phyloP scores from a whole-genome alignment of 805 yeast species.

The Metschnikowia cerradonensis region DNA sequence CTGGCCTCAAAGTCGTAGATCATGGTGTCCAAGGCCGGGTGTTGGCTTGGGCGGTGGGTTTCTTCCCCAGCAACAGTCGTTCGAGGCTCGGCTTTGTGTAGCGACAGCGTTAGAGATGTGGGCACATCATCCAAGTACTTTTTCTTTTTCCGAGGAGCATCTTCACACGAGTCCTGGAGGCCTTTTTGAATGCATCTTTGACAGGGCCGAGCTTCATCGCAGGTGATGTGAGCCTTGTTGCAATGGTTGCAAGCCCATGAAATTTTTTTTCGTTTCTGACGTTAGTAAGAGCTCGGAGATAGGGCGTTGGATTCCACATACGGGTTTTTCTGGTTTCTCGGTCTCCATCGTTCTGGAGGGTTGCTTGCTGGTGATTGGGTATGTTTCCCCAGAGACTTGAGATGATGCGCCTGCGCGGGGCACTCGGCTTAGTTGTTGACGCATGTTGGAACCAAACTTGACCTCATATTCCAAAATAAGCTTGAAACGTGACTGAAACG shows the following conservation, averaged over 20 bases:
- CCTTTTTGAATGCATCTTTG: conserved; percentile 71
- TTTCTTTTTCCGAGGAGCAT: conserved; percentile 84
- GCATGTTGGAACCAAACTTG: not conserved
- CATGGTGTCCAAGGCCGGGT: not conserved
- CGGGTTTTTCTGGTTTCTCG: conserved; percentile 3
- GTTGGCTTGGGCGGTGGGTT: not conserved
- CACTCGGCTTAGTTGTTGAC: not conserved
- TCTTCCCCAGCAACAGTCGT: not conserved
- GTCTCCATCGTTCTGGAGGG: not conserved
- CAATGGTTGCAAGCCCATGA: conserved; percentile 89
- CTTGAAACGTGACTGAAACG: not conserved
- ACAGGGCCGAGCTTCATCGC: conserved; percentile 84
- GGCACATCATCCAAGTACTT: conserved; percentile 67
- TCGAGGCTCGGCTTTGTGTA: not conserved
- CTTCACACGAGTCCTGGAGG: conserved; percentile 65
- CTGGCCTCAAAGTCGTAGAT: conserved; percentile 4
- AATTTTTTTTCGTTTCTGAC: conserved; percentile 52
- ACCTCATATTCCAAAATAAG: too few relatives aligned
- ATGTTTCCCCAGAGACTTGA: conserved; percentile 4
- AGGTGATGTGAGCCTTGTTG: conserved; percentile 86
- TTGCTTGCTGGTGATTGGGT: not conserved
- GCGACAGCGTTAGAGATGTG: conserved; percentile 1
- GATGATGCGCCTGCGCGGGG: conserved; percentile 6
- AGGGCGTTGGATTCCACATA: not conserved
- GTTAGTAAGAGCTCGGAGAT: conserved; percentile 6